Evolutionary conservation across 352 stramenopile genomes (phyloP), one percentile per base, ranked within the genome.

Genomic region (Pythium oligandrum): DNA sequence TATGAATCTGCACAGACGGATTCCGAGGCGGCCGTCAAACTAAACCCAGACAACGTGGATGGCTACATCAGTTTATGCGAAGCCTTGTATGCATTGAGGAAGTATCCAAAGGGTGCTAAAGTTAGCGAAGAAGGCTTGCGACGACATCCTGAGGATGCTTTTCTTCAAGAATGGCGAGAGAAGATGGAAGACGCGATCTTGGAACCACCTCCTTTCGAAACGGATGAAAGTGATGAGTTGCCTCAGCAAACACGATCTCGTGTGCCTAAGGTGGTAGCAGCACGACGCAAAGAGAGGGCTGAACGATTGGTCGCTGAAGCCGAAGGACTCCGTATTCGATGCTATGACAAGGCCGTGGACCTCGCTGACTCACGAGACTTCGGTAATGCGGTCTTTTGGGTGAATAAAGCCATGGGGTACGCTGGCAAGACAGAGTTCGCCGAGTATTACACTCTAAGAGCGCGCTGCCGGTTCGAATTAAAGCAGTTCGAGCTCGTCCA

Each of bases 361-460:
- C 45, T 64, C 4, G 57, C 46, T 0, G 51, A 55, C 26, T 35
- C 48, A 10, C 44, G 57, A 30, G 57, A 64, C 35, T 64, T 59
- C 35, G 57, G 57, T 3, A 64, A 64, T 34, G 57, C 57, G 1
- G 57, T 64, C n/a, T 64, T 44, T 17, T 64, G 57, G 57, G 37
- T 59, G 8, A 64, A 58, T 30, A 58, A 59, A 31, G 57, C 44
- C 3, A 46, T 58, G 26, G 37, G 36, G 2, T 64, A 55, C 40
- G 38, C 38, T 12, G 38, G 7, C 7, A 12, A 8, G 38, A 42
- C 38, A 12, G 7, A 12, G 7, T 42, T 42, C 12, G 57, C 46
- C 2, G 40, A 55, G 17, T 48, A 59, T 4, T 55, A 45, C 9
- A 40, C 40, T 26, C 39, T 64, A 11, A 50, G 57, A 2, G 57